These are phyloP conservation scores for Piper betle DNA, from an alignment of 164 flowering plant genomes.

Conservation along the genomic window DNA sequence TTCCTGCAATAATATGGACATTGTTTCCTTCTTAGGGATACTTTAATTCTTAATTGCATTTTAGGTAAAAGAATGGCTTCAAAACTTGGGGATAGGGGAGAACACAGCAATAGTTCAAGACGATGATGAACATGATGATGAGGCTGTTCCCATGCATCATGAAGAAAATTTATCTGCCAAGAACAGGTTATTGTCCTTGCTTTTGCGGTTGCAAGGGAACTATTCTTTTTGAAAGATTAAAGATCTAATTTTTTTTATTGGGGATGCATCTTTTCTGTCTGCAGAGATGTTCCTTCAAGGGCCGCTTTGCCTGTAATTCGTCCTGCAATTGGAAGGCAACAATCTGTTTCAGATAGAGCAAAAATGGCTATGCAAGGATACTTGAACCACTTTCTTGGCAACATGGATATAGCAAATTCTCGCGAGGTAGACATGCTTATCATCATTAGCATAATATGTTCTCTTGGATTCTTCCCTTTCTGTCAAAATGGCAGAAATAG, in stretches of 20 bases:
- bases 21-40: not conserved
- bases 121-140: constrained; percentile 84
- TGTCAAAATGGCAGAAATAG: not conserved
- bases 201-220: not conserved
- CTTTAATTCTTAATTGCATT: not conserved
- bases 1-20: too few species aligned
- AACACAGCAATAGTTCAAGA: constrained; percentile 60
- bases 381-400: constrained; percentile 82
- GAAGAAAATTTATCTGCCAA: constrained; percentile 50
- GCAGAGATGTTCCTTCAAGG: constrained; percentile 96
- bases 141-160: constrained; percentile 38
- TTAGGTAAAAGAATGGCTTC: constrained; percentile 99
- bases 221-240: not conserved
- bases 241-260: not conserved
- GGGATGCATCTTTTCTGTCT: constrained; percentile 8
- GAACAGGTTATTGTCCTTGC: constrained; percentile 41
- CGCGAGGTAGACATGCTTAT: constrained; percentile 47
- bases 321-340: constrained; percentile 84
- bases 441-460: too few species aligned
- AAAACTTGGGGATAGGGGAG: constrained; percentile 91
- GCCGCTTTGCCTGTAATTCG: constrained; percentile 89
- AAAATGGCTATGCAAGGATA: constrained; percentile 95
- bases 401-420: constrained; percentile 82
- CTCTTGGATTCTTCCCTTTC: not conserved
- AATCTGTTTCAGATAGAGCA: constrained; percentile 78